A percentile compares a stretch with the other conserved stretches of the same genome.
phyloP scores from a whole-genome alignment of 805 yeast species.

The Wickerhamiella occidentalis region DNA sequence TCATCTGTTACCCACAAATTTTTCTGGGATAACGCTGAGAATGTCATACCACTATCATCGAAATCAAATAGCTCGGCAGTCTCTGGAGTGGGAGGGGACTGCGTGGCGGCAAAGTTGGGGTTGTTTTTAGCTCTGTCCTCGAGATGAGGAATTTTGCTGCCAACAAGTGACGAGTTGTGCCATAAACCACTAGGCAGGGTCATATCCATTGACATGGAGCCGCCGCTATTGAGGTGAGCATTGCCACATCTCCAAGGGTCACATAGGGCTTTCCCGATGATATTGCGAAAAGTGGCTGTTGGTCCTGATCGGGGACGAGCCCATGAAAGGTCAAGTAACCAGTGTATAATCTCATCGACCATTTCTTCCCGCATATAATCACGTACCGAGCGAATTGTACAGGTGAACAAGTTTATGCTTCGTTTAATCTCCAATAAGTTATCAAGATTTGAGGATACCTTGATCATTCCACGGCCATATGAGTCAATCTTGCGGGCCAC shows the following conservation, averaged over 20 bases:
- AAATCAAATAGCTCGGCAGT: background rate
- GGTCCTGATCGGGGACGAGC: conserved; percentile 34
- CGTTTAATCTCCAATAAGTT: conserved; percentile 43
- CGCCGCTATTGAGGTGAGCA: background rate
- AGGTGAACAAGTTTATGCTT: conserved; percentile 43
- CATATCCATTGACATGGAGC: conserved; percentile 3
- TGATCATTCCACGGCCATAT: conserved; percentile 58
- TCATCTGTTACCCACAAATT: background rate
- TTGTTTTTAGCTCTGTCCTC: background rate
- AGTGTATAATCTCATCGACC: conserved; percentile 57
- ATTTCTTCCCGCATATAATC: conserved; percentile 71
- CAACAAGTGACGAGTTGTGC: conserved; percentile 7
- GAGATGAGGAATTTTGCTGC: conserved; percentile 4
- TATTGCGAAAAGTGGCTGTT: conserved; percentile 36
- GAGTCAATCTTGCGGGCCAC: conserved; percentile 49
- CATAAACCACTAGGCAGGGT: background rate
- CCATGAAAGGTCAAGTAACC: conserved; percentile 50
- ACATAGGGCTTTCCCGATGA: conserved; percentile 45
- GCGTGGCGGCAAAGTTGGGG: background rate
- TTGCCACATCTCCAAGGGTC: conserved; percentile 50
- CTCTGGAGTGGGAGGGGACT: conserved; percentile 10
- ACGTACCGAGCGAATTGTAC: conserved; percentile 49
- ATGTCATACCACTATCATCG: conserved; percentile 1
- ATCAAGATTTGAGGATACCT: conserved; percentile 41
- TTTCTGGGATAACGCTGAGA: background rate